Conservation (phyloP, 768 basidiomycete genomes). For the Suillus paluster region DNA sequence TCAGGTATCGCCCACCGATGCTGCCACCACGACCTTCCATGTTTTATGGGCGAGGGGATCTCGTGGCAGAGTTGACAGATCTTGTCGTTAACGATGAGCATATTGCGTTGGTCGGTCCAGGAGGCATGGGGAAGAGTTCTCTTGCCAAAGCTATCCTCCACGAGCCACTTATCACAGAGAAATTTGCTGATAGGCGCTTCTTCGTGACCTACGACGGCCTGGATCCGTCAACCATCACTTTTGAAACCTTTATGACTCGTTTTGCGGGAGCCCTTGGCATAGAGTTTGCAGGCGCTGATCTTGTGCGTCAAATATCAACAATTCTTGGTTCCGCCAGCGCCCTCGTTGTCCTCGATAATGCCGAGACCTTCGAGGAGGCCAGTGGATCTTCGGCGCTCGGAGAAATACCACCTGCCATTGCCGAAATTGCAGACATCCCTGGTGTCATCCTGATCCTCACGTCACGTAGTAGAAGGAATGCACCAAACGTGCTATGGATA, state of each 20-base stretch:
- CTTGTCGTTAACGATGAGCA: neutral
- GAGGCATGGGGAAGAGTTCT: slow-evolving; percentile 3
- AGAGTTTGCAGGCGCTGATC: no score
- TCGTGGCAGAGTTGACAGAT: no score
- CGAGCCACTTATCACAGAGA: neutral
- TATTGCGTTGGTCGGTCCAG: neutral
- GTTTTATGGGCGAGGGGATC: no score
- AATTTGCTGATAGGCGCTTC: neutral
- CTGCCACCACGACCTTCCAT: no score
- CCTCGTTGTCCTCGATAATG: slow-evolving; percentile 7
- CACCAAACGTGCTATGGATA: no score
- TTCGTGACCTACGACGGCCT: slow-evolving; percentile 4
- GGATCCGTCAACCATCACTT: neutral
- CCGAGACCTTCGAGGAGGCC: neutral
- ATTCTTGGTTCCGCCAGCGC: neutral
- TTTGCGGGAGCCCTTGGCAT: slow-evolving; percentile 1
- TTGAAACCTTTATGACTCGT: slow-evolving; percentile 2
- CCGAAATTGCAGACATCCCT: neutral
- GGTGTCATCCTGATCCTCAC: slow-evolving; percentile 6
- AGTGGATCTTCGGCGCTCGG: no score
- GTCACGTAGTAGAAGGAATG: neutral
- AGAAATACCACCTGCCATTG: neutral
- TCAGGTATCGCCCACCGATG: no score
- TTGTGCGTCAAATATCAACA: neutral
- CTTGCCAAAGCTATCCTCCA: slow-evolving; percentile 2